Base-by-base conservation (phyloP, 2,329 filamentous ascomycete genomes). In the Gnomoniopsis smithogilvyi region DNA sequence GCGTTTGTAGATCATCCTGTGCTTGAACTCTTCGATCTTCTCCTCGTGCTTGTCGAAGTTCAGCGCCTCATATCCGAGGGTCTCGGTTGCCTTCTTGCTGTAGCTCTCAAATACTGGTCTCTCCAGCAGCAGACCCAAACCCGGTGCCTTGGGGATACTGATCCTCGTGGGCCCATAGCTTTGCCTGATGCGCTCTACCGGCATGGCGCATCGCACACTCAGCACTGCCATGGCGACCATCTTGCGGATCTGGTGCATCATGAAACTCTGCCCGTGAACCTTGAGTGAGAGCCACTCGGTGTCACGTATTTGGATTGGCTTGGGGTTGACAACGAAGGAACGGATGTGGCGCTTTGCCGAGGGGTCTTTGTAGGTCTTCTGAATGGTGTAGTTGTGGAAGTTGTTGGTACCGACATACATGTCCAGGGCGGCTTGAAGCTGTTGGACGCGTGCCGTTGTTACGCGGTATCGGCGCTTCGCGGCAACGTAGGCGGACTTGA, bases 171-270 rank as follows among this genome's bases (percentile, higher is more conserved):
- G 71, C 1, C 83, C 84, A 72, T 96, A 96, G 61, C 87, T 91
- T 62, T 96, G 83, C 1, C 76, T 72, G 65, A 99, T 90, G 30
- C 90, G 84, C 12, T 83, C 77, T 3, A 87, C 79, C 3, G 90
- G 80, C n/a, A 88, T 88, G 53, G 92, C 95, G 72, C 90, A 96
- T 41, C 95, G 88, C 7, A 96, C 89, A 6, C 94, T 80, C 61
- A 99, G 80, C 36, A 91, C 86, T 10, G 87, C 91, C 89, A 99
- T 92, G 58, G 91, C 92, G 17, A 99, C 91, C 95, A 99, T 98
- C 76, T 98, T 99, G 69, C 95, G 89, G 74, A 99, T 99, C 77
- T 99, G 95, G 74, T 99, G 95, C 95, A 99, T 99, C 95, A 99
- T 99, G 81, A 99, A 99, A 69, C 89, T 94, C 75, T 99, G 95